phyloP scores from a whole-genome alignment of 805 yeast genomes.

The Candida krabiensis region DNA sequence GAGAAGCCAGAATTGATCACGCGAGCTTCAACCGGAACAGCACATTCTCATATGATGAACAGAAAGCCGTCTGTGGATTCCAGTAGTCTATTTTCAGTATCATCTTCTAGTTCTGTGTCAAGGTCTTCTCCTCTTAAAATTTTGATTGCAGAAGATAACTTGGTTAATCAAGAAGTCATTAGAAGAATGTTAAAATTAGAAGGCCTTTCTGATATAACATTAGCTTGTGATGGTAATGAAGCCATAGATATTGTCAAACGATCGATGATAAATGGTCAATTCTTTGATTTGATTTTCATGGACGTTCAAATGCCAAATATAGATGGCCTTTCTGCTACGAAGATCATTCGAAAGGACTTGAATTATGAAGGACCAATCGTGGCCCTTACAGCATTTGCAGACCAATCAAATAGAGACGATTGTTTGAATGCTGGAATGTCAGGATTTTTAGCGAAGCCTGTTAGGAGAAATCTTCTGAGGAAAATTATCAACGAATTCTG shows the following conservation, averaged over 20 bases:
- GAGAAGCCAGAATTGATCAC: slow-evolving; percentile 47
- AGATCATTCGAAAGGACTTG: slow-evolving; percentile 62
- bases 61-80: slow-evolving; percentile 23
- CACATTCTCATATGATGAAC: slow-evolving; percentile 33
- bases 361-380: slow-evolving; percentile 74
- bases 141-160: slow-evolving; percentile 91
- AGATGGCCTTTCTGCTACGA: slow-evolving; percentile 87
- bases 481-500: slow-evolving; percentile 53
- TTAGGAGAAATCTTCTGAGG: slow-evolving; percentile 66
- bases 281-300: slow-evolving; percentile 83
- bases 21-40: slow-evolving; percentile 53
- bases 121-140: slow-evolving; percentile 41
- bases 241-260: slow-evolving; percentile 69
- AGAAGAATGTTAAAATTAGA: slow-evolving; percentile 84
- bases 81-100: slow-evolving; percentile 16
- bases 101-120: slow-evolving; percentile 1
- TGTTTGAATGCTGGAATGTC: slow-evolving; percentile 91
- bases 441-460: slow-evolving; percentile 87
- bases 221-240: slow-evolving; percentile 91
- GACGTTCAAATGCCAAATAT: slow-evolving; percentile 96
- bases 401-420: slow-evolving; percentile 81
- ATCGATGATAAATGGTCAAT: slow-evolving; percentile 38
- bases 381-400: slow-evolving; percentile 95
- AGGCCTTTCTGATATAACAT: slow-evolving; percentile 66
- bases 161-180: slow-evolving; percentile 92